Percentiles rank a stretch among this genome's conserved stretches.
These are phyloP conservation scores for Tremellales sp. DNA, from an alignment of 1,284 basidiomycete species.

Conservation along the genomic window DNA sequence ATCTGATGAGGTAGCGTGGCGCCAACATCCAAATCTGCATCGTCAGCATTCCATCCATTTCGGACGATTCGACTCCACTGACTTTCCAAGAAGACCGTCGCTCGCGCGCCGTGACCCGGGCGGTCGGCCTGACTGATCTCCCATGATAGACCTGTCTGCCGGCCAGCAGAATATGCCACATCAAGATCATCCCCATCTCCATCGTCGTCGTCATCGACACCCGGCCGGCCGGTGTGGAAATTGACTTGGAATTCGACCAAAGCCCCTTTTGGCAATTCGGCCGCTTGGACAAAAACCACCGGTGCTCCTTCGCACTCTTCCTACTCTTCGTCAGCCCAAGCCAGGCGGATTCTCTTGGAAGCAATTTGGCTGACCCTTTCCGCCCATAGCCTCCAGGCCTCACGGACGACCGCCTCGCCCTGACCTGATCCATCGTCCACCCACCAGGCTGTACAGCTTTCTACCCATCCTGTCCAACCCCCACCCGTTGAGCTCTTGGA, in stretches of 20 bases:
- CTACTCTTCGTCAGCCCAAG: constrained; percentile 23
- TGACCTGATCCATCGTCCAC: too few relatives aligned
- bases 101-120: constrained; percentile 16
- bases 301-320: constrained; percentile 46
- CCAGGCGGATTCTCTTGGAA: too few relatives aligned
- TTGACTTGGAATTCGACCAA: constrained; percentile 53
- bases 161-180: constrained; percentile 6
- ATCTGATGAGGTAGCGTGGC: too few relatives aligned
- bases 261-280: constrained; percentile 71
- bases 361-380: constrained; percentile 8
- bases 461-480: constrained; percentile 61
- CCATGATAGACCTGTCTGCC: constrained; percentile 13
- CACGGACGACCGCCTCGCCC: constrained; percentile 49
- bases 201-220: constrained; percentile 18
- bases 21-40: too few relatives aligned
- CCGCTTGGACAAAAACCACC: constrained; percentile 64
- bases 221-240: constrained; percentile 40
- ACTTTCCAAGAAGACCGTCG: constrained; percentile 21
- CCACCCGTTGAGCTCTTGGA: constrained; percentile 54
- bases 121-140: constrained; percentile 14
- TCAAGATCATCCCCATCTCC: constrained; percentile 27
- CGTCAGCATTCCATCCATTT: too few relatives aligned
- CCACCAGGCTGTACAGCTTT: constrained; percentile 64
- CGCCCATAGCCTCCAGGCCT: constrained; percentile 49
- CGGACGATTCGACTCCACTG: too few relatives aligned